Conservation (phyloP, 2,329 filamentous ascomycete species). For the Fusarium sp. region DNA sequence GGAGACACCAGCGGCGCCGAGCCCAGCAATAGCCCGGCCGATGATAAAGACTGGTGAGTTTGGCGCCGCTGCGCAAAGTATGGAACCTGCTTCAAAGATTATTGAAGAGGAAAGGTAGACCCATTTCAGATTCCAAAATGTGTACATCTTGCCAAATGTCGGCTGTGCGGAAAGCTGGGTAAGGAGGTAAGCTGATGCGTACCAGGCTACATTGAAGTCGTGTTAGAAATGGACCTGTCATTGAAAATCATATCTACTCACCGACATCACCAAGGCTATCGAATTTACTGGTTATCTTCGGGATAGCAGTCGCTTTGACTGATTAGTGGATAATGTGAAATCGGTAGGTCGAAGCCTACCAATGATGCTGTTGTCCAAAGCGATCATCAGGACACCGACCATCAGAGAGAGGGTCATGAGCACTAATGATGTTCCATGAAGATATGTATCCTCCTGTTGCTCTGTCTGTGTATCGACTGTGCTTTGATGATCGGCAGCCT, state of each 20-base stretch:
- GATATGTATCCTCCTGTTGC: slow-evolving; percentile 14
- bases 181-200: slow-evolving; percentile 48
- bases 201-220: slow-evolving; percentile 47
- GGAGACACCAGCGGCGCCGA: slow-evolving; percentile 45
- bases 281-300: slow-evolving; percentile 47
- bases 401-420: slow-evolving; percentile 40
- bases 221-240: accelerated
- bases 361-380: slow-evolving; percentile 44
- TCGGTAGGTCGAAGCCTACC: not conserved
- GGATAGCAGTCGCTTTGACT: slow-evolving; percentile 43
- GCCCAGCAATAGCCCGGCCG: slow-evolving; percentile 54
- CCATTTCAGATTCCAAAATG: slow-evolving; percentile 51
- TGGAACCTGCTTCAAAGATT: slow-evolving; percentile 46
- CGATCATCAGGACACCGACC: slow-evolving; percentile 37
- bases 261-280: slow-evolving; percentile 52
- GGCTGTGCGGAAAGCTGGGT: slow-evolving; percentile 44
- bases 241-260: not conserved
- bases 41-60: slow-evolving; percentile 54
- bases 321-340: not conserved
- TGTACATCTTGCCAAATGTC: slow-evolving; percentile 51
- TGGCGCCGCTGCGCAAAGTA: slow-evolving; percentile 48
- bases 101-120: slow-evolving; percentile 42
- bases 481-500: not conserved
- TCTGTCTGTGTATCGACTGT: not conserved
- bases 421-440: slow-evolving; percentile 26